phyloP scores from a whole-genome alignment of 2,329 filamentous ascomycete species.

The Phymatotrichopsis omnivora region DNA sequence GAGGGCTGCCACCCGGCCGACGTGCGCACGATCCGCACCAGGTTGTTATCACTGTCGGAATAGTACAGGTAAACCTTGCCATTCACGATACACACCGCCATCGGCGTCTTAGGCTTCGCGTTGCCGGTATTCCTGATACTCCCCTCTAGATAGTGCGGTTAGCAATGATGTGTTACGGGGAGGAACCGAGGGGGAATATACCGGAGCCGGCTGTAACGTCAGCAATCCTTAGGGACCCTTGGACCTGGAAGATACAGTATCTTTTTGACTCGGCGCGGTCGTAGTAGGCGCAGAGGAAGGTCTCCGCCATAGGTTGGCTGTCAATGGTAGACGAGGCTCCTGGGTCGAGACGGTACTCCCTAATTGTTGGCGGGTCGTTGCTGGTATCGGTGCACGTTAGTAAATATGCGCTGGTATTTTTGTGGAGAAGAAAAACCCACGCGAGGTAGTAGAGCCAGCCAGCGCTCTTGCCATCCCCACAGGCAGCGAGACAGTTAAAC shows the following conservation, averaged over 20 bases:
- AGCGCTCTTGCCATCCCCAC: constrained; percentile 3
- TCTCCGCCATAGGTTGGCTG: background rate
- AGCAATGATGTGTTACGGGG: background rate
- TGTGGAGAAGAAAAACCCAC: background rate
- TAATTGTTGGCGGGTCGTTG: constrained; percentile 2
- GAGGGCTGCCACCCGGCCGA: background rate
- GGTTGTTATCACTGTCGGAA: background rate
- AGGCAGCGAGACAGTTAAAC: constrained; percentile 2
- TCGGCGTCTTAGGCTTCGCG: constrained; percentile 8
- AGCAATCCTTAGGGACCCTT: background rate
- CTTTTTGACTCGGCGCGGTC: background rate
- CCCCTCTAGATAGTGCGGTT: constrained; percentile 1
- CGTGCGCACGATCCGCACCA: background rate
- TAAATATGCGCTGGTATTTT: background rate
- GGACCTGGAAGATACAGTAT: constrained; percentile 5
- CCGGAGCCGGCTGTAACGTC: background rate
- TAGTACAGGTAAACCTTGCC: constrained; percentile 11
- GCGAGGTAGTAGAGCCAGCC: constrained; percentile 11
- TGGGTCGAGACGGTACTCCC: background rate
- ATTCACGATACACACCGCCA: background rate
- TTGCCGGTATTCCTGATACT: constrained; percentile 4
- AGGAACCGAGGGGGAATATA: background rate
- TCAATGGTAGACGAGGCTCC: background rate
- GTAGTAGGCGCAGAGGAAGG: constrained; percentile 10
- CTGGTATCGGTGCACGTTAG: background rate